Base-by-base conservation (phyloP, 306 rosid species). In the Astragalus membranaceus region DNA sequence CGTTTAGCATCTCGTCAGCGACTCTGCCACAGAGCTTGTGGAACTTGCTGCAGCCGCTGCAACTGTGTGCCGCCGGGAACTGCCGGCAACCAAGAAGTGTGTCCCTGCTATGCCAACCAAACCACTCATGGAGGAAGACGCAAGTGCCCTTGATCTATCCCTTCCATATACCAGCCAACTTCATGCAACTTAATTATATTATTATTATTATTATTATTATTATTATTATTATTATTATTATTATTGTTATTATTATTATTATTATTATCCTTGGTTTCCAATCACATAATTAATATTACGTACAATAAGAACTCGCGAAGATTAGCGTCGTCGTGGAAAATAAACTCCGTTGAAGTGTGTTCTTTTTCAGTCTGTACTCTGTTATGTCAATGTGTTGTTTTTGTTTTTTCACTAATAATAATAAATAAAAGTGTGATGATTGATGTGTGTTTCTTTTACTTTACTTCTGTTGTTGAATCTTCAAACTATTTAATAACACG, bases 61-160 rank as follows among this genome's bases (percentile, higher is more conserved):
- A 65, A 65, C 57, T 88, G 97, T 10, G 97, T 91, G 9, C 91
- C 97, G 1, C 89, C 92, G 0, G 97, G 91, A 39, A 86, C 92
- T 46, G 23, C 84, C 8, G 89, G 88, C 8, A 79, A 87, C 89
- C 87, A 85, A 26, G 83, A 88, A 14, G 42, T 14, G 5, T 88
- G 97, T 49, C 88, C 92, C 26, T 91, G 96, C 83, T 91, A 91
- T 12, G 79, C 75, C 62, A 80, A 61, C 26, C 82, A 81, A 79
- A 91, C 82, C 53, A 91, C 97, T 44, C 96, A 79, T 10, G 91
- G 83, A 3, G 89, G 88, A 69, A 70, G 47, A 51, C 90, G 64
- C 85, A 91, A 91, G 77, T 91, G 93, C 81, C 97, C 96, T 62
- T 91, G 57, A 73, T 30, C 10, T 0, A 47, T 14, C 37, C 29